phyloP scores from a whole-genome alignment of 208 protist species.

The Phytomonas sp. region DNA sequence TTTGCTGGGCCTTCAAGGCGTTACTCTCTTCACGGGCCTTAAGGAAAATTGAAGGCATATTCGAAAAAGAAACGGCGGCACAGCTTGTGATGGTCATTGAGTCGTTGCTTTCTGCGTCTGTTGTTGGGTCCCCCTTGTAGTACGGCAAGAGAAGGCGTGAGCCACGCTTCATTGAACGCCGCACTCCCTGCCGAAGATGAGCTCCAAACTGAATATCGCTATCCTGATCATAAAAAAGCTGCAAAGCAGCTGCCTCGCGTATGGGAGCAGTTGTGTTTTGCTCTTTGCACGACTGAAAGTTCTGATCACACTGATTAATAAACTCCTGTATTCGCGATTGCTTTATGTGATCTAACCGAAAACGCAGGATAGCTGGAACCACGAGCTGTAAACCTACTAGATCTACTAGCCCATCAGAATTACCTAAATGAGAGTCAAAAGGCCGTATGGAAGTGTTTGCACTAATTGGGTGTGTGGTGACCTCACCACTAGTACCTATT shows the following conservation, averaged over 20 bases:
- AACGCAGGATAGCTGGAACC: constrained; percentile 29
- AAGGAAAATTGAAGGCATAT: constrained; percentile 53
- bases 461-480: background rate
- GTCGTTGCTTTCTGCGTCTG: background rate
- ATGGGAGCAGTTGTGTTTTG: constrained; percentile 7
- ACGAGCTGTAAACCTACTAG: constrained; percentile 25
- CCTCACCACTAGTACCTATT: background rate
- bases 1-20: constrained; percentile 4
- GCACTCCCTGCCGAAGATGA: constrained; percentile 27
- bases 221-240: constrained; percentile 14
- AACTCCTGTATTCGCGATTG: constrained; percentile 24
- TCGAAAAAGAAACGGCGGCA: constrained; percentile 34
- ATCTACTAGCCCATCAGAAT: constrained; percentile 14
- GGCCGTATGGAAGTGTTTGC: background rate
- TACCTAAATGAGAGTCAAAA: background rate
- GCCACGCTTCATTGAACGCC: constrained; percentile 33
- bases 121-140: background rate
- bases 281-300: background rate
- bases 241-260: constrained; percentile 23
- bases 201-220: constrained; percentile 46
- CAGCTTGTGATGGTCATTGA: constrained; percentile 13
- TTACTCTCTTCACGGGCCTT: constrained; percentile 35
- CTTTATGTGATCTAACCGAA: constrained; percentile 28
- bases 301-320: background rate
- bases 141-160: constrained; percentile 19